Evolutionary conservation across 140 eudicot genomes (phyloP).

Genomic region (Anethum foeniculum): DNA sequence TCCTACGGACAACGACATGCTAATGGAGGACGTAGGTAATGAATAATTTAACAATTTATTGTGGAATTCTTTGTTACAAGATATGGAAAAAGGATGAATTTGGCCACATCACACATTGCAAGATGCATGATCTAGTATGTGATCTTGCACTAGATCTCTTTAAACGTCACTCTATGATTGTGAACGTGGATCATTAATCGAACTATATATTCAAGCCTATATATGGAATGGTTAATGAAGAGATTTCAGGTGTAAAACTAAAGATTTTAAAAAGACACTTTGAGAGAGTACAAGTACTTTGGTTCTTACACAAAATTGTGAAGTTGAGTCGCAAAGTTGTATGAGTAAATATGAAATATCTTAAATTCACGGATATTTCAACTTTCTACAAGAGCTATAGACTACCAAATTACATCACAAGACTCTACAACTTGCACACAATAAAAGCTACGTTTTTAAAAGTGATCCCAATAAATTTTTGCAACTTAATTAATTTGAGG

Average conservation of each 20-base stretch:
- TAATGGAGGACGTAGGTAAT: slow-evolving; percentile 21
- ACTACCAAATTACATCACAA: not conserved
- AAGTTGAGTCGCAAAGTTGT: not conserved
- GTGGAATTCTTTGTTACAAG: slow-evolving; percentile 20
- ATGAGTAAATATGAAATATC: not conserved
- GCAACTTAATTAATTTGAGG: not conserved
- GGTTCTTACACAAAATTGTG: not conserved
- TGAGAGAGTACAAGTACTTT: not conserved
- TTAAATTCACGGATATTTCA: not conserved
- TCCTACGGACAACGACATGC: not conserved
- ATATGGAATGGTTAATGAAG: not conserved
- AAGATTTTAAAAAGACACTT: too few species aligned
- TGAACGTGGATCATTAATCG: not conserved
- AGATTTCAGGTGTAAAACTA: not conserved
- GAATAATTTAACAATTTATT: slow-evolving; percentile 14
- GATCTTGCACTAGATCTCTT: slow-evolving; percentile 22
- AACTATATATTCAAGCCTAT: not conserved
- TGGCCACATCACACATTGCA: not conserved
- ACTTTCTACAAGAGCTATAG: not conserved
- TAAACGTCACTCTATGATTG: not conserved
- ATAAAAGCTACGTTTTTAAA: not conserved
- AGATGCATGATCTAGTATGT: slow-evolving; percentile 33
- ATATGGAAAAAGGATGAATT: not conserved
- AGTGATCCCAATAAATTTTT: not conserved
- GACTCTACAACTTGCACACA: not conserved